Evolutionary conservation across 768 basidiomycete species (phyloP), one percentile per base, ranked within the genome.

Genomic region (Paxillus involutus): DNA sequence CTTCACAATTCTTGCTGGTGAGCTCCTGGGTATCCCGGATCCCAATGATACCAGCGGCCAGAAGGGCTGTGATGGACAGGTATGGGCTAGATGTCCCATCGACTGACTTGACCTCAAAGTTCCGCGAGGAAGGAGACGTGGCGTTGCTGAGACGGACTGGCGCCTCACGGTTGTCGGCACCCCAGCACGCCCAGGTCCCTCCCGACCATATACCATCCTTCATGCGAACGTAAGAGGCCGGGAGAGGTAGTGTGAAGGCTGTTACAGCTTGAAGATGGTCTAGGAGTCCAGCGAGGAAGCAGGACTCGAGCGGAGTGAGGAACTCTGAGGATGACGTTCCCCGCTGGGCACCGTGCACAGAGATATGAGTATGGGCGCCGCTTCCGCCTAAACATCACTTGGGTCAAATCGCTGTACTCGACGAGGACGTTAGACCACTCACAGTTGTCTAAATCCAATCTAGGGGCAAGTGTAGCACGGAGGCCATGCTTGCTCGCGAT

Each of bases 151-250:
- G 70, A 4, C 88, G 84, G 1, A 90, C 63, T 1, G 85, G 81
- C 0, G 77, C 73, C 63, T 90, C 88, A 47, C 84, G 80, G 68
- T 88, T 87, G 44, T 89, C 84, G 12, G 77, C 76, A 0, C 88
- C 88, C 83, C 84, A 90, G 55, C 69, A 75, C 45, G 82, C 77
- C 63, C 81, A 88, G 1, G 87, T 89, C 8, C 88, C 88, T 21
- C 88, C 86, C 0, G 82, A 77, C 85, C 85, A 88, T 14, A 81
- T 76, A 4, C 85, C 85, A 59, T 91, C 88, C 3, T 51, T 44
- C 71, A 90, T 76, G 8, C 88, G 80, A n/a, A 74, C 71, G 68
- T 87, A 91, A 4, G 89, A 91, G 0, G 81, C 76, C 0, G 71
- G 60, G 1, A 79, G 79, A 5, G 89, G 86, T 0, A 87, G 70